phyloP scores from a whole-genome alignment of 306 rosid species.

The Sicyos baderoa region DNA sequence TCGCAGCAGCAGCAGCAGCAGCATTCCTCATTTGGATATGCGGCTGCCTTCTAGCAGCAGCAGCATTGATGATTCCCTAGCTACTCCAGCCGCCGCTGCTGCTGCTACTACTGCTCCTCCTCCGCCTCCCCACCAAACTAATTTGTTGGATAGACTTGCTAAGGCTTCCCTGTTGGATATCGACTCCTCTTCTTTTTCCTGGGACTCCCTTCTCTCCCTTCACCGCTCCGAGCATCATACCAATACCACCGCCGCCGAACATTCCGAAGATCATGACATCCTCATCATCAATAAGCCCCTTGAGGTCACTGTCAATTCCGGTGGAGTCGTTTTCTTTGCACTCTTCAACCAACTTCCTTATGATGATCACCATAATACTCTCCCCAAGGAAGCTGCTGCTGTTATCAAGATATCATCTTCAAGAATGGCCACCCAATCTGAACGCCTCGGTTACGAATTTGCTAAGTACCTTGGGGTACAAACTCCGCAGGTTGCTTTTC shows the following conservation, averaged over 20 bases:
- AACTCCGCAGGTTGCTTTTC: constrained; percentile 63
- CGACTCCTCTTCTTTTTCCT: constrained; percentile 58
- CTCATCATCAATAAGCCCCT: constrained; percentile 56
- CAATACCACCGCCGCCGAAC: constrained; percentile 63
- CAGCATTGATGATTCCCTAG: too few relatives aligned
- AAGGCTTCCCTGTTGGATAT: constrained; percentile 70
- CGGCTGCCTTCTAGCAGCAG: too few relatives aligned
- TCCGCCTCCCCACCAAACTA: constrained; percentile 39
- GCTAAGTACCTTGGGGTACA: constrained; percentile 80
- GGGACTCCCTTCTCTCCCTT: constrained; percentile 73
- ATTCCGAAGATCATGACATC: constrained; percentile 60
- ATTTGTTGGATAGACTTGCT: constrained; percentile 87
- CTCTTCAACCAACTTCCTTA: constrained; percentile 50
- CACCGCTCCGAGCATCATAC: constrained; percentile 65
- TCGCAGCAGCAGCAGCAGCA: constrained; percentile 13
- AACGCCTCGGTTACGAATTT: constrained; percentile 88
- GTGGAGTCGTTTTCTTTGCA: constrained; percentile 94
- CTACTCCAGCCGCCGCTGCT: background rate
- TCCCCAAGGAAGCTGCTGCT: constrained; percentile 73
- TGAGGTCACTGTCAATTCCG: constrained; percentile 92
- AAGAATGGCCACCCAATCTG: constrained; percentile 91
- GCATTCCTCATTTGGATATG: constrained; percentile 6
- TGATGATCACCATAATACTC: constrained; percentile 17
- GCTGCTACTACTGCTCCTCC: background rate
- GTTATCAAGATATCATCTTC: constrained; percentile 84